These are phyloP conservation scores for Candida chauliodis DNA, from an alignment of 805 yeast species.

Conservation along the genomic window DNA sequence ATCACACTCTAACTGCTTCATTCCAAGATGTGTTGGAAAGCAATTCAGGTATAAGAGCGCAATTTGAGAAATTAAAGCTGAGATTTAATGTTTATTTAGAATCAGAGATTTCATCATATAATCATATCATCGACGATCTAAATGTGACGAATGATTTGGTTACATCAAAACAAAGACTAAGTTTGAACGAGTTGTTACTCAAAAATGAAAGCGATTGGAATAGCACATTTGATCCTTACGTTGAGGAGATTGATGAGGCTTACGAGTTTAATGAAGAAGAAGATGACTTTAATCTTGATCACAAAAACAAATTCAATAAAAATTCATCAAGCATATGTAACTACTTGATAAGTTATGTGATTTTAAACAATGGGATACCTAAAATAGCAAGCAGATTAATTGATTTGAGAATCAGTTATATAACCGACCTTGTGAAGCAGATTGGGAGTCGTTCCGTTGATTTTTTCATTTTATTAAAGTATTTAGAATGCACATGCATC, in stretches of 20 bases:
- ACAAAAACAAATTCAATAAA: conserved; percentile 10
- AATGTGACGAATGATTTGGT: conserved; percentile 16
- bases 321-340: conserved; percentile 26
- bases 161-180: conserved; percentile 15
- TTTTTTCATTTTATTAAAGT: conserved; percentile 27
- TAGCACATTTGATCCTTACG: conserved; percentile 14
- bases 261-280: conserved; percentile 9
- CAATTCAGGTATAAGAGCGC: conserved; percentile 8
- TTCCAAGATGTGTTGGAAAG: conserved; percentile 18
- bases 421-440: conserved; percentile 13
- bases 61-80: conserved; percentile 19
- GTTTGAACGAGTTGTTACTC: conserved; percentile 8
- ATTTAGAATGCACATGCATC: conserved; percentile 31
- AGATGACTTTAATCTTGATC: conserved; percentile 3
- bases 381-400: conserved; percentile 21
- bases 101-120: conserved; percentile 20
- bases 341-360: conserved; percentile 28
- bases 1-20: conserved; percentile 24
- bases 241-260: conserved; percentile 12
- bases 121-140: conserved; percentile 11
- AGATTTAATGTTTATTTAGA: conserved; percentile 25
- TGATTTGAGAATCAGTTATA: conserved; percentile 19
- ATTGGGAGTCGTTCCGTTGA: conserved; percentile 14
- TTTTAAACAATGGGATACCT: conserved; percentile 21
- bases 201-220: not conserved